Percentiles rank a stretch among this genome's conserved stretches.
Evolutionary conservation across 2,329 filamentous ascomycete species (phyloP).

Genomic region (Botrytis elliptica): DNA sequence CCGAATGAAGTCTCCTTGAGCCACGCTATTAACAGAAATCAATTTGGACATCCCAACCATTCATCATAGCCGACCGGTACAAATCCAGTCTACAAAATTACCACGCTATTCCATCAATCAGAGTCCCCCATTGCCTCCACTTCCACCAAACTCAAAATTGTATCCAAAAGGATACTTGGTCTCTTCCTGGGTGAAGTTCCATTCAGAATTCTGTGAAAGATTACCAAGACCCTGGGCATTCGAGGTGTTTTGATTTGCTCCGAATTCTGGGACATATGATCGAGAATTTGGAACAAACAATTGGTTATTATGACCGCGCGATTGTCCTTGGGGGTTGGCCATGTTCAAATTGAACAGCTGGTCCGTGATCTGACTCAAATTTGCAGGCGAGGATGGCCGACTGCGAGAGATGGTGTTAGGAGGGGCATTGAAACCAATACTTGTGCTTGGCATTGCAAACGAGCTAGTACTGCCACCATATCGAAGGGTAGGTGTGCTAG

Average conservation of each 20-base stretch:
- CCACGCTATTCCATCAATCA: neutral
- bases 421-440: slow-evolving; percentile 3
- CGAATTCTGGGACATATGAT: neutral
- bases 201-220: neutral
- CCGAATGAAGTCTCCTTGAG: neutral
- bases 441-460: slow-evolving; percentile 9
- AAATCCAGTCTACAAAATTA: neutral
- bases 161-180: slow-evolving; percentile 14
- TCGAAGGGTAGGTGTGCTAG: slow-evolving; percentile 13
- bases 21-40: neutral
- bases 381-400: slow-evolving; percentile 14
- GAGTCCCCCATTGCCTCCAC: neutral
- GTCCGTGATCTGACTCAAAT: slow-evolving; percentile 8
- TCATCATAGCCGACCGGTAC: neutral
- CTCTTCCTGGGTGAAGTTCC: slow-evolving; percentile 4
- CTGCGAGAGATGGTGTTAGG: slow-evolving; percentile 18
- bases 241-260: neutral
- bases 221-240: neutral
- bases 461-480: slow-evolving; percentile 4
- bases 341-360: neutral
- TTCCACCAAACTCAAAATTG: slow-evolving; percentile 10
- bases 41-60: neutral
- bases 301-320: slow-evolving; percentile 13
- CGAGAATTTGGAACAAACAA: slow-evolving; percentile 4
- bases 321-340: neutral